Evolutionary conservation across 2,329 filamentous ascomycete species (phyloP).

Genomic region (Kalaharituber pfeilii): DNA sequence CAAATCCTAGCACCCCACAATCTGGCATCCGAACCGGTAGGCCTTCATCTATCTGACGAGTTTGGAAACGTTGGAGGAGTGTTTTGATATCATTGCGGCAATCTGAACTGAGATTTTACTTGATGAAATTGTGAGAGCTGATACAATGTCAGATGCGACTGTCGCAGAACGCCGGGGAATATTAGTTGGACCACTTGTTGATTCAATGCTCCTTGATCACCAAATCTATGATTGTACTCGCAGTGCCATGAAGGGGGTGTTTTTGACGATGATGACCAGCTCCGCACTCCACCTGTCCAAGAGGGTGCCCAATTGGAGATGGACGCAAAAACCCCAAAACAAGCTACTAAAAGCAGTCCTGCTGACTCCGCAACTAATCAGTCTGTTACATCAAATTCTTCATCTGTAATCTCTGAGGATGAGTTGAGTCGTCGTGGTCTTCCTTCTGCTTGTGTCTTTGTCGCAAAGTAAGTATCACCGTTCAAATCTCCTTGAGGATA

Average conservation of each 20-base stretch:
- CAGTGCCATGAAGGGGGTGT: background rate
- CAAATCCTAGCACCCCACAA: background rate
- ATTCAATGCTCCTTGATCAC: background rate
- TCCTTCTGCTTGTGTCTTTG: constrained; percentile 27
- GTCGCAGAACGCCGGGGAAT: background rate
- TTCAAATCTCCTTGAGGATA: no score
- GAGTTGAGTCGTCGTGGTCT: constrained; percentile 22
- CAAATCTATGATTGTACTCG: background rate
- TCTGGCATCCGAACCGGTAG: background rate
- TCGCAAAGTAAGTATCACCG: constrained; percentile 27
- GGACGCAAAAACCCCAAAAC: background rate
- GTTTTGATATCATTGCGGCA: background rate
- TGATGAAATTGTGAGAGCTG: background rate
- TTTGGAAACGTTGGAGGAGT: background rate
- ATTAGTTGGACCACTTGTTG: background rate
- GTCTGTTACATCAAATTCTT: constrained; percentile 16
- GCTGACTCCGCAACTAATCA: background rate
- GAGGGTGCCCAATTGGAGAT: background rate
- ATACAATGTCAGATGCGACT: background rate
- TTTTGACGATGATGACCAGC: no score
- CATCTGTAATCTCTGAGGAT: constrained; percentile 27
- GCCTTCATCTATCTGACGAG: background rate
- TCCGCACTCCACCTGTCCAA: no score
- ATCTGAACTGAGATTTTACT: background rate
- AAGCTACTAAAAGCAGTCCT: background rate